Percentiles rank a stretch among this genome's conserved stretches.
Conservation (phyloP, 257 asterid species). For the Plantago ovata region DNA sequence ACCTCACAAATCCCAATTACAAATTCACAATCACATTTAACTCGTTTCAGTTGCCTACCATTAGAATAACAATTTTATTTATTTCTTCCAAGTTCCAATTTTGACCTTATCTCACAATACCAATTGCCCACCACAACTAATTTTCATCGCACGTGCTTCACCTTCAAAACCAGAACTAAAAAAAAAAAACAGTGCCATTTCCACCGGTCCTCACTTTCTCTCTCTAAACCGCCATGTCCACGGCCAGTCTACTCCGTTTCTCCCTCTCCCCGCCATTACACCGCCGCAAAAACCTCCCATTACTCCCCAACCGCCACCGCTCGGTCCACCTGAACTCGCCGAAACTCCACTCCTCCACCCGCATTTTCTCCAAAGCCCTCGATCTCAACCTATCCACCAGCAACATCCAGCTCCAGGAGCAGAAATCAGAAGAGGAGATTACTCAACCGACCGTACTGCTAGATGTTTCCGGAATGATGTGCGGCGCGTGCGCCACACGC, state of each 20-base stretch:
- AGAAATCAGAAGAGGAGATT: conserved; percentile 27
- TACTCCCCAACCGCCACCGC: conserved; percentile 25
- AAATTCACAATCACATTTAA: conserved; percentile 20
- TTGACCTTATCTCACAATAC: conserved; percentile 17
- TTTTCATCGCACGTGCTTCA: conserved; percentile 34
- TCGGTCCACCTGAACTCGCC: conserved; percentile 26
- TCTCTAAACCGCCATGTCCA: conserved; percentile 32
- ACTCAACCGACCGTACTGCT: conserved; percentile 45
- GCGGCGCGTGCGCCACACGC: conserved; percentile 94
- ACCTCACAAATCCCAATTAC: no score
- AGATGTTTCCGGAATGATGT: conserved; percentile 95
- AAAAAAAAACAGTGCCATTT: not conserved
- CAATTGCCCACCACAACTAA: conserved; percentile 21
- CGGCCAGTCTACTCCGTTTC: conserved; percentile 59
- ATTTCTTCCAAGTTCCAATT: conserved; percentile 16
- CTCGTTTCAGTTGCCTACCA: not conserved
- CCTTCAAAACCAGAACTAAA: conserved; percentile 6
- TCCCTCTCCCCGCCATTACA: conserved; percentile 37
- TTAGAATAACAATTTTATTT: not conserved
- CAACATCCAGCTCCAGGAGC: conserved; percentile 26
- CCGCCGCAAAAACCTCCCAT: conserved; percentile 27
- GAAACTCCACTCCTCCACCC: conserved; percentile 20
- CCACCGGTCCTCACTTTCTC: conserved; percentile 16
- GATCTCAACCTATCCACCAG: conserved; percentile 33
- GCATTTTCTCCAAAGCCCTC: conserved; percentile 53